Base-by-base conservation (phyloP, 768 basidiomycete genomes). In the Boletus bicolor region DNA sequence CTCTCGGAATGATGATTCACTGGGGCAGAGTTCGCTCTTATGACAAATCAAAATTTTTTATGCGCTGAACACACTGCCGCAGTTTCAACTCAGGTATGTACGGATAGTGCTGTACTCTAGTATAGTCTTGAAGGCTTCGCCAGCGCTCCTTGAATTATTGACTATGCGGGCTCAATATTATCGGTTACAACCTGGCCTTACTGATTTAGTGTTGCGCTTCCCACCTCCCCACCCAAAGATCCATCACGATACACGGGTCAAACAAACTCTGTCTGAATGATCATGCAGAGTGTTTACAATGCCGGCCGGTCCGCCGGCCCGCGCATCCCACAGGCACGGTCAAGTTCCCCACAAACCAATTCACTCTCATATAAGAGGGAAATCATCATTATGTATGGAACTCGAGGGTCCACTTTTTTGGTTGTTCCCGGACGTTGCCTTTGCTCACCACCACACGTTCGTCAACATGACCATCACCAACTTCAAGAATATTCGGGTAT, bases 401-500 rank as follows among this genome's bases (percentile, higher is more conserved):
- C 28, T 7, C 19, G 35, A 5, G 36, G 24, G 8, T 19, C 17
- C n/a, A 11, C 14, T 30, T 10, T 28, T 7, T 37, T n/a, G 30
- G 37, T 41, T 14, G 24, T 39, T 54, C 5, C 15, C 8, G 11
- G 11, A 1, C 21, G 2, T 24, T 24, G 21, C 21, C 21, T 24
- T 24, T 24, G 21, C 21, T 24, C 21, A 24, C 21, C 21, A 24
- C 50, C 37, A 1, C 24, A 19, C 19, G 19, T 19, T 19, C 19
- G 19, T 19, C 19, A 19, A 19, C 19, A 60, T 63, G 54, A 36
- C 53, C 32, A 11, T 46, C 12, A 6, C 54, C 48, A 28, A 57
- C 49, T 64, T 71, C 36, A 75, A 79, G 72, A 87, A 87, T 63
- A 80, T 81, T 51, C 80, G 85, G 8, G 86, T 86, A 4, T 87